Conservation (phyloP, 768 basidiomycete species). For the Podaxis sp. region DNA sequence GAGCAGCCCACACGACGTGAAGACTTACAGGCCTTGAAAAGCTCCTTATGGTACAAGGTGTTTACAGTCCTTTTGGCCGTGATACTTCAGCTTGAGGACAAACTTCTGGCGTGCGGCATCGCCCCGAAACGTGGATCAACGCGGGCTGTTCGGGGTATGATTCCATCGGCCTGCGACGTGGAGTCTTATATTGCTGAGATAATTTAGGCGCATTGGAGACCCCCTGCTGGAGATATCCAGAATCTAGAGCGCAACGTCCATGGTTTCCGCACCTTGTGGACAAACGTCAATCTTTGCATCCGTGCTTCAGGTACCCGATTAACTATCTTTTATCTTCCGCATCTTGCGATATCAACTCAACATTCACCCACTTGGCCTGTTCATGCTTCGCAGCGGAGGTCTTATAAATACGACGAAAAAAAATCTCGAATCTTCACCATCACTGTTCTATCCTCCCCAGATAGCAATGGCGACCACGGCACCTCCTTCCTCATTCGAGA, state of each 20-base stretch:
- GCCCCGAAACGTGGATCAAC: neutral
- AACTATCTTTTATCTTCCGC: neutral
- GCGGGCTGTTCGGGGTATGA: neutral
- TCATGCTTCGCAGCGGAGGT: neutral
- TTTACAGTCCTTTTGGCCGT: neutral
- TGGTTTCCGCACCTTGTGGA: neutral
- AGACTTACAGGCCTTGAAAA: neutral
- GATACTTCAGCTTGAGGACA: neutral
- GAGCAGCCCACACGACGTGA: neutral
- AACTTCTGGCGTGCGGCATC: neutral
- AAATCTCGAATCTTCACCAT: neutral
- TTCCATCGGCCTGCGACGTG: neutral
- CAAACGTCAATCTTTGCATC: neutral
- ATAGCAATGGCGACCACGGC: slow-evolving; percentile 1
- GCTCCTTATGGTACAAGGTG: neutral
- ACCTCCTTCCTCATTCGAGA: neutral
- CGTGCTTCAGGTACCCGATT: neutral
- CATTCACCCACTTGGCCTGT: neutral
- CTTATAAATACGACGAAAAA: neutral
- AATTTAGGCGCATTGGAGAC: neutral
- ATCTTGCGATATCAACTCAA: neutral
- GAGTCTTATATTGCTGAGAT: neutral
- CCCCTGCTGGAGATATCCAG: neutral
- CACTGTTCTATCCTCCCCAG: neutral
- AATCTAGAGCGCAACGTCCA: neutral